These are phyloP conservation scores for Tylopilus vinaceipallidus DNA, from an alignment of 768 basidiomycete species.

Conservation along the genomic window DNA sequence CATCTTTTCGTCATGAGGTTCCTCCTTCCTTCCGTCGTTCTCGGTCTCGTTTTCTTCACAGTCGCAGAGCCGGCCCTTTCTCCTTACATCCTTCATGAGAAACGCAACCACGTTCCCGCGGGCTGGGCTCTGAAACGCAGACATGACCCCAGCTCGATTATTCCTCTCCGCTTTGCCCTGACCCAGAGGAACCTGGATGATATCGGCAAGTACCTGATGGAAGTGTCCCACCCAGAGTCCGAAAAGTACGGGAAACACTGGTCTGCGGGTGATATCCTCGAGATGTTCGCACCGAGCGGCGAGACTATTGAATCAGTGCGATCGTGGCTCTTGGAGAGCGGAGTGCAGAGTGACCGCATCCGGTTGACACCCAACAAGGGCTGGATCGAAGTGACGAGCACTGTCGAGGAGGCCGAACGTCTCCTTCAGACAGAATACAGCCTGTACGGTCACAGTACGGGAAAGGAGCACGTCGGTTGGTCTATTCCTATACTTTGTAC, in stretches of 20 bases:
- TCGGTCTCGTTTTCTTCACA: conserved; percentile 19
- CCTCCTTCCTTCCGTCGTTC: conserved; percentile 13
- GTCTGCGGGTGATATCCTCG: conserved; percentile 23
- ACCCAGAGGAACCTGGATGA: conserved; percentile 31
- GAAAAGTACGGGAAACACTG: conserved; percentile 34
- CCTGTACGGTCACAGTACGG: conserved; percentile 29
- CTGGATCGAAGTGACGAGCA: conserved; percentile 28
- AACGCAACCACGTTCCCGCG: conserved; percentile 32
- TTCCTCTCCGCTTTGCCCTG: conserved; percentile 34
- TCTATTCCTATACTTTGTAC: too few relatives aligned
- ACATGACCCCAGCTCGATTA: conserved; percentile 28
- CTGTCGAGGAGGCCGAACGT: conserved; percentile 33
- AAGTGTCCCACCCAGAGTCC: conserved; percentile 34
- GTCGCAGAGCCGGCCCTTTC: conserved; percentile 19
- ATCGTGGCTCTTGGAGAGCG: conserved; percentile 28
- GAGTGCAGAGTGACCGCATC: conserved; percentile 23
- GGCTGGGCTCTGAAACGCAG: conserved; percentile 40
- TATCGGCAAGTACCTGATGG: conserved; percentile 29
- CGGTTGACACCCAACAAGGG: conserved; percentile 21
- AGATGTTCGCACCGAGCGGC: conserved; percentile 29
- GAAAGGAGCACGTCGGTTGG: conserved; percentile 30
- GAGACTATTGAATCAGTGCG: conserved; percentile 27
- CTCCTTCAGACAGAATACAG: conserved; percentile 35
- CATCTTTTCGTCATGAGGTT: conserved; percentile 12
- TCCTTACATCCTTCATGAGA: conserved; percentile 38